These are phyloP conservation scores for Artemisia argyi DNA, from an alignment of 129 eudicot species.

Conservation along the genomic window DNA sequence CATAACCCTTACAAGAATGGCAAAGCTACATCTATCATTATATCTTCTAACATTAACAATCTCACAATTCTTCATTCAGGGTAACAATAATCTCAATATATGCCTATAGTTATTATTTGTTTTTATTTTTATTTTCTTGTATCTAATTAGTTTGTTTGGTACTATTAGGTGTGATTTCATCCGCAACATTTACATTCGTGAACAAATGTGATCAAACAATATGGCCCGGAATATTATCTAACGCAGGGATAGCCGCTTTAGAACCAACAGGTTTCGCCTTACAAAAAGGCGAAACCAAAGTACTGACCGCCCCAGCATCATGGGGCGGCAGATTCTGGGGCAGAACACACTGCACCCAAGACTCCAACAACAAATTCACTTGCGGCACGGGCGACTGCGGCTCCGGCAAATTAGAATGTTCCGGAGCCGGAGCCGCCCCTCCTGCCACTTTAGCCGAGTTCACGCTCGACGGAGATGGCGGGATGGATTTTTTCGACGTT, in stretches of 20 bases:
- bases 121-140: no score
- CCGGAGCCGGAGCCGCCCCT: slow-evolving; percentile 66
- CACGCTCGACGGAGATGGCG: slow-evolving; percentile 64
- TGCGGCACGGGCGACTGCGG: slow-evolving; percentile 86
- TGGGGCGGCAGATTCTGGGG: slow-evolving; percentile 98
- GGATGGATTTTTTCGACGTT: slow-evolving; percentile 77
- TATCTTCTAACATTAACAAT: slow-evolving; percentile 12
- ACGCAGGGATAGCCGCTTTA: slow-evolving; percentile 68
- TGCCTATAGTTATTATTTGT: no score
- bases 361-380: slow-evolving; percentile 64
- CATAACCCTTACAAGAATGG: slow-evolving; percentile 2
- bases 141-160: background rate
- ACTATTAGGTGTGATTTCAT: slow-evolving; percentile 41
- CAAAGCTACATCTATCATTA: slow-evolving; percentile 14
- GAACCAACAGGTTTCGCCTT: slow-evolving; percentile 66
- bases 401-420: slow-evolving; percentile 68
- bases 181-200: slow-evolving; percentile 56
- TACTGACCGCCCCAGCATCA: slow-evolving; percentile 42
- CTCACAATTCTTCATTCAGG: slow-evolving; percentile 25
- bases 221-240: slow-evolving; percentile 87
- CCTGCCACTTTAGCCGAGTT: slow-evolving; percentile 89
- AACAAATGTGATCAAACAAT: slow-evolving; percentile 72
- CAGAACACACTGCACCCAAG: slow-evolving; percentile 60
- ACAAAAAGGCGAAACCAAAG: slow-evolving; percentile 48
- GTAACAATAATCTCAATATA: slow-evolving; percentile 12